phyloP scores from a whole-genome alignment of 139 green algal species.

The Chlorella sp. region DNA sequence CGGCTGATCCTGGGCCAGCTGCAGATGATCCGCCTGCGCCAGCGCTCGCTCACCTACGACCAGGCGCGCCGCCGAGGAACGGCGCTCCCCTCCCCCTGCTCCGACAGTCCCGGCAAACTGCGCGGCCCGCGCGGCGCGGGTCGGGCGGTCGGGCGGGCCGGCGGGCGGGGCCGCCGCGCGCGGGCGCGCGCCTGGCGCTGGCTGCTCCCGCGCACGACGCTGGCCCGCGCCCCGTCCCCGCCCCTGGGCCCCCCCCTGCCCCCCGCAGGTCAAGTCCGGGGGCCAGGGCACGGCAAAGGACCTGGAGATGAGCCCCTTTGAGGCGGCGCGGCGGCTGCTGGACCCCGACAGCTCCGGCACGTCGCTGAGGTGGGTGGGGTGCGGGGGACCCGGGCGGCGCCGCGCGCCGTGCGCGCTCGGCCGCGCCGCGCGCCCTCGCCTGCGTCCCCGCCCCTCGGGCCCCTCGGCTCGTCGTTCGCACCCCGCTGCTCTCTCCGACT shows the following conservation, averaged over 20 bases:
- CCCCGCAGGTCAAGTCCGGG: slow-evolving; percentile 12
- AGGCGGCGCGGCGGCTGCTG: slow-evolving; percentile 74
- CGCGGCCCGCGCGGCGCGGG: no score
- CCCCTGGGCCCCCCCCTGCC: neutral
- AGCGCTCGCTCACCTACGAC: slow-evolving; percentile 70
- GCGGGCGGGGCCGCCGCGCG: neutral
- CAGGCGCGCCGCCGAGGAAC: slow-evolving; percentile 77
- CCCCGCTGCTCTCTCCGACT: no score
- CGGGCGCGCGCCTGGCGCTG: no score
- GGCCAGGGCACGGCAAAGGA: slow-evolving; percentile 74
- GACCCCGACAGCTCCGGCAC: slow-evolving; percentile 31
- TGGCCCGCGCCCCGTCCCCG: neutral
- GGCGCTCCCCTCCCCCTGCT: no score
- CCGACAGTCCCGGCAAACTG: no score
- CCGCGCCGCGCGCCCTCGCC: no score
- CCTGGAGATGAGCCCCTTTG: slow-evolving; percentile 88
- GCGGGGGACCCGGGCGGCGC: no score
- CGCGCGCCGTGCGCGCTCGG: no score
- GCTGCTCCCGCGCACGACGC: no score
- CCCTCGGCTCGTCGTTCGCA: no score
- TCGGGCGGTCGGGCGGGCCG: neutral
- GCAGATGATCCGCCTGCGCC: slow-evolving; percentile 82
- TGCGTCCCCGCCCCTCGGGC: no score
- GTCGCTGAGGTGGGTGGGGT: slow-evolving; percentile 28
- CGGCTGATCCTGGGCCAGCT: slow-evolving; percentile 92